phyloP scores from a whole-genome alignment of 2,329 filamentous ascomycete genomes.

The Aureobasidium sp. region DNA sequence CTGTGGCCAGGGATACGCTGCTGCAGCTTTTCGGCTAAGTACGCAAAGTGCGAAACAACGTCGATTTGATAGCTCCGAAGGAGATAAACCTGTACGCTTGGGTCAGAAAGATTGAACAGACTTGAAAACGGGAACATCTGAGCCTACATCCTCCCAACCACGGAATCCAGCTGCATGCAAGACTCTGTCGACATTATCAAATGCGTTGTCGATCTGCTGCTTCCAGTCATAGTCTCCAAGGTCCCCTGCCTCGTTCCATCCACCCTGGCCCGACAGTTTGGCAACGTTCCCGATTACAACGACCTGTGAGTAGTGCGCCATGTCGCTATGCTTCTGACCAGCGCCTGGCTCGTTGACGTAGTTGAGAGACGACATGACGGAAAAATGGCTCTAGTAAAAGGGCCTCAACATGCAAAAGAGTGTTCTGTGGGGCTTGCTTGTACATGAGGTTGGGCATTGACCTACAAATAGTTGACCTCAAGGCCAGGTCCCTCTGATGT shows the following conservation, averaged over 20 bases:
- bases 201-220: neutral
- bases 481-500: neutral
- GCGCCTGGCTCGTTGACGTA: neutral
- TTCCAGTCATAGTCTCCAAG: neutral
- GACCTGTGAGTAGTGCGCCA: neutral
- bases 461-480: neutral
- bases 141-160: neutral
- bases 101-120: neutral
- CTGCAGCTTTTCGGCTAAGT: neutral
- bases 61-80: neutral
- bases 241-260: neutral
- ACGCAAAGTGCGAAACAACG: neutral
- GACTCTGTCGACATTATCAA: neutral
- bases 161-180: neutral
- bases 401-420: neutral
- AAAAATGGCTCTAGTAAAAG: neutral
- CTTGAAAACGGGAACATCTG: neutral
- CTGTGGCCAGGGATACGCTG: neutral
- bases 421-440: neutral
- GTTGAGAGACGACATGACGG: neutral
- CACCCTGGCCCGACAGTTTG: neutral
- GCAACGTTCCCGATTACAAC: neutral
- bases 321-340: neutral
- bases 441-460: neutral
- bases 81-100: neutral